A percentile compares a stretch with the other conserved stretches of the same genome.
Conservation (phyloP, 371 early-diverging fungal species). For the Thermomucor indicae-seudaticae region DNA sequence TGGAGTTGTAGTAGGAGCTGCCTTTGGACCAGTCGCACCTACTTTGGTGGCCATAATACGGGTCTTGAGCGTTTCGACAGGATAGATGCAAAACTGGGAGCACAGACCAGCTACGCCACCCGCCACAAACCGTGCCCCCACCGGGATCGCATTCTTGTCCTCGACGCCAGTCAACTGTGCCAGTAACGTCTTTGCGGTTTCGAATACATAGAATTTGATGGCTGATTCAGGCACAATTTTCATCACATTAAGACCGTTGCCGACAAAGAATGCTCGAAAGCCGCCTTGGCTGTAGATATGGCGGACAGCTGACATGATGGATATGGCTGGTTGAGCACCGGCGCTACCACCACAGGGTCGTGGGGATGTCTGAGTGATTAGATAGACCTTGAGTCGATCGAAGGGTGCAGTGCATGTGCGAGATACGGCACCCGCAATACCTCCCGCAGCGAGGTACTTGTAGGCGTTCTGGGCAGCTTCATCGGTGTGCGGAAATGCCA, state of each 20-base stretch:
- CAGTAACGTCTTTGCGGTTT: constrained; percentile 59
- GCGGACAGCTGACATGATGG: constrained; percentile 33
- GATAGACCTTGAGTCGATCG: constrained; percentile 72
- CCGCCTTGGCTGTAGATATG: constrained; percentile 66
- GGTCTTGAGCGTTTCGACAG: constrained; percentile 77
- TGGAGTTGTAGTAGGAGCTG: background rate
- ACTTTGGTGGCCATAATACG: constrained; percentile 65
- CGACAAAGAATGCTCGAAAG: constrained; percentile 71
- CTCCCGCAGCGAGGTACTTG: constrained; percentile 71
- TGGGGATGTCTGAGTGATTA: constrained; percentile 50
- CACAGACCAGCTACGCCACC: constrained; percentile 81
- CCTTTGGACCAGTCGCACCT: background rate
- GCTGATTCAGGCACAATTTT: constrained; percentile 83
- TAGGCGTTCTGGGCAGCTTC: constrained; percentile 38
- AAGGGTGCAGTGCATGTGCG: constrained; percentile 78
- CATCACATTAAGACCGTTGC: constrained; percentile 80
- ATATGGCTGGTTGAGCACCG: constrained; percentile 5
- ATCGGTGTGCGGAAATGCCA: constrained; percentile 50
- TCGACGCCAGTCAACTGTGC: constrained; percentile 42
- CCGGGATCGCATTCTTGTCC: constrained; percentile 54
- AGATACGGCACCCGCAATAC: constrained; percentile 73
- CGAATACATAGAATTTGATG: constrained; percentile 73
- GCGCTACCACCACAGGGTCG: background rate
- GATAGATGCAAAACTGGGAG: constrained; percentile 76
- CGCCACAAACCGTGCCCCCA: constrained; percentile 67